Evolutionary conservation across 2,329 filamentous ascomycete genomes (phyloP).

Genomic region (Alternaria angustiovoidea): DNA sequence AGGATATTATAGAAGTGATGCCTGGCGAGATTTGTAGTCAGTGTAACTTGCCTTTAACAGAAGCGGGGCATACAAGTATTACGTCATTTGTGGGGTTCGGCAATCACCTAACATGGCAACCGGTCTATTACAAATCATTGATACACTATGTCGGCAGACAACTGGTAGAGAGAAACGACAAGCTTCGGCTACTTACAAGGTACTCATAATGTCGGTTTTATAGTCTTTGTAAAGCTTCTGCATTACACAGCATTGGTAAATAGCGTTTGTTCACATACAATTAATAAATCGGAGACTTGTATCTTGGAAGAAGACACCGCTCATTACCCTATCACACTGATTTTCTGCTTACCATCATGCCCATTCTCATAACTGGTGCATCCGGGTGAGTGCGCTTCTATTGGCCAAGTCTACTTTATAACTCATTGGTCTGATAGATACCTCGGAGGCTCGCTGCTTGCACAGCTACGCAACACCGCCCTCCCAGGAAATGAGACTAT

Average conservation of each 20-base stretch:
- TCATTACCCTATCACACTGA: not conserved
- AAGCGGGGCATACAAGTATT: not conserved
- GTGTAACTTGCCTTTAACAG: not conserved
- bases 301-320: not conserved
- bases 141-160: not conserved
- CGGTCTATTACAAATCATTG: not conserved
- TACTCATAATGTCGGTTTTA: not conserved
- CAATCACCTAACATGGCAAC: not conserved
- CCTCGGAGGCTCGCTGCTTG: slow-evolving; percentile 61
- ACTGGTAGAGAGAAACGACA: not conserved
- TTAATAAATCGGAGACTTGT: not conserved
- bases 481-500: slow-evolving; percentile 56
- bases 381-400: not conserved
- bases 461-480: slow-evolving; percentile 45
- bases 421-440: slow-evolving; percentile 48
- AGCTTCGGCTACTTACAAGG: not conserved
- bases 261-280: not conserved
- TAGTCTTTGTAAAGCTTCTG: not conserved
- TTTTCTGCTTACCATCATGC: not conserved
- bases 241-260: not conserved
- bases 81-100: not conserved
- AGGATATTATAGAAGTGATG: not conserved
- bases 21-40: not conserved
- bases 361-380: not conserved
- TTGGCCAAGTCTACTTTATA: not conserved